A percentile compares a stretch with the other conserved stretches of the same genome.
Conservation (phyloP, 2,329 filamentous ascomycete species). For the Penicillium sp. region DNA sequence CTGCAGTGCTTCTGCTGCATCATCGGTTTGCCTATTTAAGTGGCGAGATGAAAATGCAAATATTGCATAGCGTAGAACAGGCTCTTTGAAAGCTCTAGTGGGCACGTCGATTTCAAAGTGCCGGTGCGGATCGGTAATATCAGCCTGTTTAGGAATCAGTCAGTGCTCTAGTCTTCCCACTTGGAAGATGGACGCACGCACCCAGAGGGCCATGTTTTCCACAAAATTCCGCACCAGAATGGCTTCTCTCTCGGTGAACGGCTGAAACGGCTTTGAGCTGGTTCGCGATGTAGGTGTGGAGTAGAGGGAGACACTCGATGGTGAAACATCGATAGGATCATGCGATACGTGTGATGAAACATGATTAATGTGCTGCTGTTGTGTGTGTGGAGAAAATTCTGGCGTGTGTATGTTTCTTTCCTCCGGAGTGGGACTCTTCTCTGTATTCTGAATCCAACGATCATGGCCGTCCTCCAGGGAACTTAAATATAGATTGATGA, state of each 20-base stretch:
- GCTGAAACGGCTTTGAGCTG: conserved; percentile 1
- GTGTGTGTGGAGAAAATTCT: not conserved
- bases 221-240: conserved; percentile 31
- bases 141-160: conserved; percentile 16
- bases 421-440: not conserved
- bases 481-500: conserved; percentile 14
- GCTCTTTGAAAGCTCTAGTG: conserved; percentile 29
- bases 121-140: conserved; percentile 33
- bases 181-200: conserved; percentile 11
- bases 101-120: conserved; percentile 36
- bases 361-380: not conserved
- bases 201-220: conserved; percentile 36
- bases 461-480: not conserved
- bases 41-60: conserved; percentile 38
- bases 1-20: conserved; percentile 29
- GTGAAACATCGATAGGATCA: not conserved
- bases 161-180: not conserved
- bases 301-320: conserved; percentile 3
- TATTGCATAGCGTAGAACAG: conserved; percentile 33
- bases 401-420: not conserved
- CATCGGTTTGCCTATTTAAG: conserved; percentile 26
- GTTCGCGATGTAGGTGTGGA: conserved; percentile 4
- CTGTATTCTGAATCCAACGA: not conserved
- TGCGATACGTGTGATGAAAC: not conserved
- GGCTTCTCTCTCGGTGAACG: conserved; percentile 22